Base-by-base conservation (phyloP, 1,284 basidiomycete species). In the Pseudomicrostroma phylloplanum region DNA sequence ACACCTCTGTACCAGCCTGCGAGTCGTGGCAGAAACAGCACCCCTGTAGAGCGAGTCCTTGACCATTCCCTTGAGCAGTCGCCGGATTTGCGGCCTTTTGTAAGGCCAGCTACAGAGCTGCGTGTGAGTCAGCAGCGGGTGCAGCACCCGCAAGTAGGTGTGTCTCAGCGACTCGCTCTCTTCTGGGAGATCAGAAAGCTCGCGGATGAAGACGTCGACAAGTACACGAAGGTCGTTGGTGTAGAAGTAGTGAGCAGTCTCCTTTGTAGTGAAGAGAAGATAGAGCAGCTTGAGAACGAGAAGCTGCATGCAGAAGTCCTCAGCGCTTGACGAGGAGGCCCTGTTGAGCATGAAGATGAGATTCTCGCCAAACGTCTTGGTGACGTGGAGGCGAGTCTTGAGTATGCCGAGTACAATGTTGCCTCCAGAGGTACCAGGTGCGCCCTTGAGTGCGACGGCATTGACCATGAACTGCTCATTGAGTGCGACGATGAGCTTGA, bases 381-480 rank as follows among this genome's bases (percentile, higher is more conserved):
- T 90, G 12, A 86, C 86, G 8, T 89, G 87, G 41, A 92, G 80
- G 15, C 93, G 86, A 25, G 88, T 83, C 83, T 90, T 89, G 30
- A 98, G 83, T 0, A 94, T 87, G 25, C 86, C 83, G 43, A 97
- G 81, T 0, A 97, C 88, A 17, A 91, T 84, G 76, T 98, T 98
- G 6, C 51, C 26, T 19, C 21, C 21, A 13, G 25, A 54, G 7
- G 51, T 15, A 6, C 21, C 51, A 6, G 41, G 40, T 15, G 56
- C 46, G 17, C n/a, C n/a, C 19, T 15, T 58, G n/a, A 21, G 21
- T 36, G 68, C 60, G 36, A 83, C 65, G 1, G 82, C 79, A 0
- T 83, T 87, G 9, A 97, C 91, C 94, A 98, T 97, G 81, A 96
- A 97, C 80, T 98, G 94, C 80, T 99, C 94, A 77, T 97, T 97